Evolutionary conservation across 805 yeast genomes (phyloP), one percentile per base, ranked within the genome.

Genomic region (Saccharomyces jurei): DNA sequence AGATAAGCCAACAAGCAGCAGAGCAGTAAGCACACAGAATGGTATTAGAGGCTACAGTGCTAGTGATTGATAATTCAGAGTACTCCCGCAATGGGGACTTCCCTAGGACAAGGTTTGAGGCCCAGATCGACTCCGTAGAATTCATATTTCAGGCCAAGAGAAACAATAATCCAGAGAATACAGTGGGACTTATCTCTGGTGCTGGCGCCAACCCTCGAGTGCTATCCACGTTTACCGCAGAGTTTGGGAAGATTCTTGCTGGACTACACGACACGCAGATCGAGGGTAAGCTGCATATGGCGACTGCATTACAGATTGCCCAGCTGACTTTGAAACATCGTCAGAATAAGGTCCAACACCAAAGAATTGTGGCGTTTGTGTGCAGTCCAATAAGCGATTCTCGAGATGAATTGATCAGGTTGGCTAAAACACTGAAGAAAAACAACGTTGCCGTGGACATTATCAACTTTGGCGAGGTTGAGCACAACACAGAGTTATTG

Each of bases 31-130:
- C 29, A 21, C 31, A 50, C 17, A 77, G 66, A 53, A 90, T 90
- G 97, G 97, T 86, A 59, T 80, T 91, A 65, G 99, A 94, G 74
- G 98, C 98, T 59, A 87, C 97, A 14, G 91, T 94, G 87, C 81
- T 94, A 58, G 89, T 90, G 66, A 81, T 94, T 67, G 99, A 94
- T 77, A 92, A 90, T 77, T 89, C 97, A 52, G 99, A 94, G 74
- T 92, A 79, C 71, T 87, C 91, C 82, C 80, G 99, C 65, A 94
- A 94, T 69, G 99, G 98, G 31, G 99, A 94, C 71, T 94, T 85
- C 66, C 79, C 87, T 41, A 83, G 95, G 17, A 84, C 91, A 14
- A 80, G 99, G 65, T 91, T 84, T 68, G 95, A 87, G 59, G 97
- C 98, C 1, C 97, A 94, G 72, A 76, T 87, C 57, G 96, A 94